Evolutionary conservation across 208 protist genomes (phyloP), one percentile per base, ranked within the genome.

Genomic region (Trypanosomatidae sp.): DNA sequence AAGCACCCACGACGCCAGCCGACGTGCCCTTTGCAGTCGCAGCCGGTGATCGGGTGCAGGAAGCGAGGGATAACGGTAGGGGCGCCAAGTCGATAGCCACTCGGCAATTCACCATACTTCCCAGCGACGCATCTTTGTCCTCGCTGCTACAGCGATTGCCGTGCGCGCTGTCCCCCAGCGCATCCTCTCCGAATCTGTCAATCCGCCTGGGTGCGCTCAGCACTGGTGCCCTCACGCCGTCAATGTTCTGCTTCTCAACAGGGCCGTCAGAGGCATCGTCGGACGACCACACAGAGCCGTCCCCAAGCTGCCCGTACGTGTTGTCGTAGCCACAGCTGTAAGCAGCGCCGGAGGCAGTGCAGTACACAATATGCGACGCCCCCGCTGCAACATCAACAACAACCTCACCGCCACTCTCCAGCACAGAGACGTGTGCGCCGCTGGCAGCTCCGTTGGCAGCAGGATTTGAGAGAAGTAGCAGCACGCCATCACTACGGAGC

Each of bases 301-400:
- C 89, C 25, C 92, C 92, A 36, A 96, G 83, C 81, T 96, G 92
- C 13, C 92, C 92, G 74, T 92, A 86, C 22, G 68, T 80, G 68
- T 96, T 96, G 69, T 84, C 78, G 71, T 84, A 94, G 62, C 92
- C 89, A 64, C 88, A 92, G 25, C 69, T 91, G 83, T 87, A 94
- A 9, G 93, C 87, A 3, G 80, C 79, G 52, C 92, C 92, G 13
- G 84, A 84, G 5, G 74, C 73, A 12, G 88, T 96, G 77, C 89
- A 94, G 74, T 90, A 94, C 28, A 92, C 92, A 77, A 96, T 86
- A 77, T 96, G 92, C 12, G 75, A 60, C 39, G 82, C 83, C 19
- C 92, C 92, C 4, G 92, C 86, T 43, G 84, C 89, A 3, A 96
- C 88, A 77, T 96, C 92, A 1, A 76, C 58, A 47, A 95, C 90